Base-by-base conservation (phyloP, 805 yeast species). In the Candida orba region DNA sequence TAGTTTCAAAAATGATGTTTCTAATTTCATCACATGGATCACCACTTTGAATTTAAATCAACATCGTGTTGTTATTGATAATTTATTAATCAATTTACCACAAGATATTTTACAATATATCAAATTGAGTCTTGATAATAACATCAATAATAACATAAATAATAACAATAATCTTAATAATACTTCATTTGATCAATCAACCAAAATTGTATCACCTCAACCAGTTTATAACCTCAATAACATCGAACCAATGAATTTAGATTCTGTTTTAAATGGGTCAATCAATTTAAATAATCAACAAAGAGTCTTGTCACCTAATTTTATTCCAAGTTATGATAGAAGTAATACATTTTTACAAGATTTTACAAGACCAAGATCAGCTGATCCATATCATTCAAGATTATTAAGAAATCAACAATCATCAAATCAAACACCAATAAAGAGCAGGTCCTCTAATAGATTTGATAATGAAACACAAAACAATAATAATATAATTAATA, bases 31-130 rank as follows among this genome's bases (percentile, higher is more conserved):
- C 49, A 65, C 64, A 47, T 76, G 81, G 81, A 64, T 75, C 47
- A 69, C 69, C 41, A 66, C 65, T 49, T 65, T 79, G 57, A 67
- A 64, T 39, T 68, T 75, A n/a, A 69, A 68, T 37, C 81, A 78
- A 48, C 75, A 68, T 50, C 64, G 73, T 44, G 64, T 73, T 40
- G 72, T 76, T 60, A 67, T 77, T 46, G 83, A 78, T 52, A 72
- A 75, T 54, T 60, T 78, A 57, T 64, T 79, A 46, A 63, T 70
- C 38, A 65, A 66, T 45, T 60, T 78, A 50, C 72, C 77, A 8
- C 71, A 73, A 43, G 82, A 78, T 49, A 71, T 73, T 14, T 58
- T 77, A 48, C 63, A 69, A 31, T 67, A 76, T 40, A 72, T 78
- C 43, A 73, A 69, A 54, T 55, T 71, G 27, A 72, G 70, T 50